phyloP scores from a whole-genome alignment of 441 rosid genomes.

The Gossypium lobatum region DNA sequence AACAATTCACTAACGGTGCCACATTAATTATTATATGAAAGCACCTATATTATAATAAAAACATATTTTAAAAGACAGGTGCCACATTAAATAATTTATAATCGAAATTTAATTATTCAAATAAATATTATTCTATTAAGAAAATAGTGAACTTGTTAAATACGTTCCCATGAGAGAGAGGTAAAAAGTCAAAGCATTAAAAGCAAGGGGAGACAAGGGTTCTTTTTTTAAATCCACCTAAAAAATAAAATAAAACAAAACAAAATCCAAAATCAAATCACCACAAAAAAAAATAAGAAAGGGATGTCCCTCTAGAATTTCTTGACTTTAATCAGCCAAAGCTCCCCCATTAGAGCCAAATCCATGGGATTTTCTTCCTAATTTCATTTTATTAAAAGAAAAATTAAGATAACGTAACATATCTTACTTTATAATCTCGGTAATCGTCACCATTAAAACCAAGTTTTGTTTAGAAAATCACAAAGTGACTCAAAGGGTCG shows the following conservation, averaged over 20 bases:
- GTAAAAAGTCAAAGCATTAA: neutral
- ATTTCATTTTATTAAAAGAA: neutral
- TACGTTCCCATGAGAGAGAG: neutral
- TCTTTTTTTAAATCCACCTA: neutral
- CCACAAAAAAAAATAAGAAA: neutral
- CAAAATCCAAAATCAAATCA: slow-evolving; percentile 15
- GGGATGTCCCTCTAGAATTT: slow-evolving; percentile 30
- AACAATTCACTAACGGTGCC: no score
- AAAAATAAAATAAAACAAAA: neutral
- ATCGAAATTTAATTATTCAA: neutral
- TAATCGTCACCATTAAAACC: neutral
- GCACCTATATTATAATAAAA: no score
- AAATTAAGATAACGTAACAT: no score
- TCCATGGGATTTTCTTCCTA: neutral
- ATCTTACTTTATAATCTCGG: neutral
- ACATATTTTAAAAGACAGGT: no score
- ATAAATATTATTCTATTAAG: neutral
- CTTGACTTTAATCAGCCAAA: slow-evolving; percentile 30
- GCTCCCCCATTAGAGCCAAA: neutral
- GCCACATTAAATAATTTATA: no score
- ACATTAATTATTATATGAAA: no score
- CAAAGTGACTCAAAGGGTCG: slow-evolving; percentile 12
- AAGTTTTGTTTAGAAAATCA: slow-evolving; percentile 8
- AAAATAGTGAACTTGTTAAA: neutral
- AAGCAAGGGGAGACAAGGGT: neutral